A percentile compares a stretch with the other conserved stretches of the same genome.
Evolutionary conservation across 257 asterid species (phyloP).

Genomic region (Nicotiana noctiflora): DNA sequence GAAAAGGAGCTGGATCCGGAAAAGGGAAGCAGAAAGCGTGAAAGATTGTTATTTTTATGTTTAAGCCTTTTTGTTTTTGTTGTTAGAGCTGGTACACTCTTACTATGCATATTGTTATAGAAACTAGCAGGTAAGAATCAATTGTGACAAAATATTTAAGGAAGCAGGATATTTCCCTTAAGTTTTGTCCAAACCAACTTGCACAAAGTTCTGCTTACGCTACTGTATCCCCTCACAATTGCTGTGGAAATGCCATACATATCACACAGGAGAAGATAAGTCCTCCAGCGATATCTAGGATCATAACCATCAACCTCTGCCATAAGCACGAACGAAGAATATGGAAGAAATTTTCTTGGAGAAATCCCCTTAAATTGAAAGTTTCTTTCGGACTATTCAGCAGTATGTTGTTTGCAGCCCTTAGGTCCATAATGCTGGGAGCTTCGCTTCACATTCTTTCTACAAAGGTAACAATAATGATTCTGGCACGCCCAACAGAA

Average conservation of each 20-base stretch:
- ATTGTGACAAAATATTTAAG: no score
- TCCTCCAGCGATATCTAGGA: not conserved
- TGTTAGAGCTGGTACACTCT: no score
- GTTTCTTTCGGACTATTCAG: constrained; percentile 31
- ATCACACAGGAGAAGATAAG: not conserved
- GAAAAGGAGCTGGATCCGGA: no score
- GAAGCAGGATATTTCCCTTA: no score
- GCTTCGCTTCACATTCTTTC: constrained; percentile 59
- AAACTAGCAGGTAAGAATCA: no score
- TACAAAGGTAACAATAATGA: constrained; percentile 77
- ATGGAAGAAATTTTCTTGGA: not conserved
- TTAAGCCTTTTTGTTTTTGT: no score
- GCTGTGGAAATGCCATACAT: not conserved
- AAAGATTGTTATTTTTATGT: no score
- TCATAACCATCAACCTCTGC: not conserved
- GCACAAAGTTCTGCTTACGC: not conserved
- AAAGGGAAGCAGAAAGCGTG: no score
- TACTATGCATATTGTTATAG: no score
- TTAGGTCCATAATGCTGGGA: constrained; percentile 68
- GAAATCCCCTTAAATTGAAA: constrained; percentile 22
- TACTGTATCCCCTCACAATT: not conserved
- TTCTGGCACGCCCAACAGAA: constrained; percentile 90
- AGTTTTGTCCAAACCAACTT: not conserved
- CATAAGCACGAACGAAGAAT: not conserved
- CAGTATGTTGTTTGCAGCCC: constrained; percentile 90